Evolutionary conservation across 139 green algal genomes (phyloP), one percentile per base, ranked within the genome.

Genomic region (Desmodesmus armatus): DNA sequence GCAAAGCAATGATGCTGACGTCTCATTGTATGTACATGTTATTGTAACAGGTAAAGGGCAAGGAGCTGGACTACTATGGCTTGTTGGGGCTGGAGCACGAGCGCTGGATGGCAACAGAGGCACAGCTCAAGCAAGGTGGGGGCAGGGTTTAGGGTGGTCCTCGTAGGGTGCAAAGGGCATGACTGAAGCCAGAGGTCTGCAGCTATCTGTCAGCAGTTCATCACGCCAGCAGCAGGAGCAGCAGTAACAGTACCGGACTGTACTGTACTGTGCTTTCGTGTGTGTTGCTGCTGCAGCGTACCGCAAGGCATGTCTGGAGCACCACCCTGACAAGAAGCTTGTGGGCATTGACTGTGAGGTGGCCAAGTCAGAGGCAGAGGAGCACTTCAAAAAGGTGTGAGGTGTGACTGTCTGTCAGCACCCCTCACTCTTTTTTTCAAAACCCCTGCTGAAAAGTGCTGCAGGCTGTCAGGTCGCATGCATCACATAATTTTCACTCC

Each of bases 241-340:
- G 65, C 65, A 67, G 58, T 23, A 35, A 23, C 25, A 31, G 58
- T 23, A 0, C 17, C n/a, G 25, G 21, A 35, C 1, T 35, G 25
- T 67, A 23, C 21, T 67, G 58, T n/a, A n/a, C 1, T 13, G 58
- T 47, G 21, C 60, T 81, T 2, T 67, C 58, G 58, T 31, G 21
- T 35, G 2, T n/a, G 0, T 67, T 19, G 0, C 74, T 53, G 35
- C 39, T 67, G 37, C 90, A 90, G 96, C 94, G 9, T 98, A 98
- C 88, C 90, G 94, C 33, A 94, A 94, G 40, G 79, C 89, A 15
- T 95, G 93, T 29, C 89, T 99, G 73, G 92, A 97, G 88, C 86
- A 95, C 80, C 97, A 99, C 87, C 97, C 97, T 0, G 97, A 99
- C 89, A 99, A 99, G 88, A 85, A 91, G 74, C 89, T 93, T 31